phyloP scores from a whole-genome alignment of 257 asterid species.

The Linaria vulgaris region DNA sequence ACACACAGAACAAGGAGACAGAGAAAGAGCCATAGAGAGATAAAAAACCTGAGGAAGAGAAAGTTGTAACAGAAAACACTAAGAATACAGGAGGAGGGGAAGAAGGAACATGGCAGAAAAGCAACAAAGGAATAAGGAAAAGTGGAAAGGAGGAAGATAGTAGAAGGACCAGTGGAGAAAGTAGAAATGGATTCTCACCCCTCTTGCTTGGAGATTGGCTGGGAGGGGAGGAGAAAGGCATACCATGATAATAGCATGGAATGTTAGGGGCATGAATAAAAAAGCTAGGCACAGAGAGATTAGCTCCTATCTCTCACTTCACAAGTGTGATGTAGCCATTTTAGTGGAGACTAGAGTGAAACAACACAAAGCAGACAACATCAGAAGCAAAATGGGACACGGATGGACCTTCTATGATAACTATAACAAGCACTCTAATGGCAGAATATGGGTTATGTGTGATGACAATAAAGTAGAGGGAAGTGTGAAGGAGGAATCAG shows the following conservation, averaged over 20 bases:
- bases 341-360: too few species aligned
- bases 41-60: too few species aligned
- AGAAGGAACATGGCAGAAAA: not conserved
- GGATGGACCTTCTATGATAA: not conserved
- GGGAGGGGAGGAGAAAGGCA: not conserved
- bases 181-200: not conserved
- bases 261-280: too few species aligned
- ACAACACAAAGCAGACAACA: too few species aligned
- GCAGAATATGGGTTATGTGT: not conserved
- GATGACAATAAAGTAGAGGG: not conserved
- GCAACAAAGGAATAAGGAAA: not conserved
- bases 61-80: not conserved
- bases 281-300: not conserved
- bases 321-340: not conserved
- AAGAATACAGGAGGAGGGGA: not conserved
- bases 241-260: too few species aligned
- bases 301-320: not conserved
- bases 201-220: too few species aligned
- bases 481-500: not conserved
- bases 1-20: too few species aligned
- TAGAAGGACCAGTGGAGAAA: not conserved
- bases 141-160: rapidly evolving
- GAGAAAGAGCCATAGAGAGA: too few species aligned
- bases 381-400: not conserved
- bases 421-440: not conserved